A percentile compares a stretch with the other conserved stretches of the same genome.
Evolutionary conservation across 73 alveolate genomes (phyloP).

Genomic region (Tetrahymena elliotti): DNA sequence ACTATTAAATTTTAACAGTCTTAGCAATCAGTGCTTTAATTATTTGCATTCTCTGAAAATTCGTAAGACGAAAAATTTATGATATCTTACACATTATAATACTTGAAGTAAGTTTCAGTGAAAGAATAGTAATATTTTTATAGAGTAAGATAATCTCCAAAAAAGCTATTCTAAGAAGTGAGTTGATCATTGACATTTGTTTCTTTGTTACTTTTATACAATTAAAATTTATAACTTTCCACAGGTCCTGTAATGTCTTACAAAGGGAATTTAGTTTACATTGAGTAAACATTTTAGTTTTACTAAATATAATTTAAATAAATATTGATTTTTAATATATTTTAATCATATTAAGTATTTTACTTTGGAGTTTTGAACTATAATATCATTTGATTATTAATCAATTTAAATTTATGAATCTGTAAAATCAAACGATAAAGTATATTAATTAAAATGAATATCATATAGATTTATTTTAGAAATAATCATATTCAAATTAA

Average conservation of each 20-base stretch:
- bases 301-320: not conserved
- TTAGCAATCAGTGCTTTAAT: not conserved
- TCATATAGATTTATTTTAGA: not conserved
- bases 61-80: not conserved
- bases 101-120: not conserved
- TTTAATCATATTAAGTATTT: too few relatives aligned
- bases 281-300: not conserved
- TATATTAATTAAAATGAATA: not conserved
- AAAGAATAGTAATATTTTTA: not conserved
- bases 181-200: not conserved
- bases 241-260: not conserved
- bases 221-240: not conserved
- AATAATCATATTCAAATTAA: not conserved
- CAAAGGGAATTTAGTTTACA: not conserved
- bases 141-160: not conserved
- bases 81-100: not conserved
- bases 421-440: not conserved
- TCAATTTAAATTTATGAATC: not conserved
- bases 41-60: not conserved
- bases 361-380: not conserved
- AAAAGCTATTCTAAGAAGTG: not conserved
- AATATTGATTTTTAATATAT: too few relatives aligned
- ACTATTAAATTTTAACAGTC: not conserved
- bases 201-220: not conserved
- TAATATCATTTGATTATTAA: not conserved